Percentiles rank a stretch among this genome's conserved stretches.
phyloP scores from a whole-genome alignment of 129 eudicot genomes.

The Apium graveolens region DNA sequence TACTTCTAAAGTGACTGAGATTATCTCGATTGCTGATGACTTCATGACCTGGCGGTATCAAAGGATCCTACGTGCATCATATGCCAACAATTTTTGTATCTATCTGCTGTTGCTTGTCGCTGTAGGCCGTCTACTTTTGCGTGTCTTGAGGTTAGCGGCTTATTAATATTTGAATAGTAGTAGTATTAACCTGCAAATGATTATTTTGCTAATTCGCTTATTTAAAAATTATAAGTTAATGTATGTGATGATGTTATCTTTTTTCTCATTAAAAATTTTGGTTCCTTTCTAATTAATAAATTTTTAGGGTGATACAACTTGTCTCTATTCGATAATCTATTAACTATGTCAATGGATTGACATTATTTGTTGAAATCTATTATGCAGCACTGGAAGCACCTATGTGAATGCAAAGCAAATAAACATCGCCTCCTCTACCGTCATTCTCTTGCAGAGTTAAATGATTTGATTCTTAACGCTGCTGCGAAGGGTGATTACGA shows the following conservation, averaged over 20 bases:
- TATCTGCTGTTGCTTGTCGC: constrained; percentile 83
- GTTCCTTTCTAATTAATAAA: background rate
- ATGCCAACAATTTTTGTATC: constrained; percentile 83
- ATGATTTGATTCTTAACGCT: constrained; percentile 36
- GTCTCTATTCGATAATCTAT: background rate
- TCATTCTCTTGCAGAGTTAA: constrained; percentile 73
- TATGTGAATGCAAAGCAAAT: constrained; percentile 88
- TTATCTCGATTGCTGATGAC: constrained; percentile 12
- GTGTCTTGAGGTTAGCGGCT: constrained; percentile 79
- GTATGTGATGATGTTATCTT: background rate
- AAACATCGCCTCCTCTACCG: constrained; percentile 69
- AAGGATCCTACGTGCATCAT: constrained; percentile 92
- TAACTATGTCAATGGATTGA: background rate
- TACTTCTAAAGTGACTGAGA: background rate
- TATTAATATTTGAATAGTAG: constrained; percentile 10
- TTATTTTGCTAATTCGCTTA: background rate
- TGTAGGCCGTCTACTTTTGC: constrained; percentile 83
- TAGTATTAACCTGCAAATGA: background rate
- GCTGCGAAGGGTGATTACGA: constrained; percentile 29
- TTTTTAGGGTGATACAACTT: background rate
- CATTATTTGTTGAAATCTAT: background rate
- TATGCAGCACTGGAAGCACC: constrained; percentile 90
- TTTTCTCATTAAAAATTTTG: background rate
- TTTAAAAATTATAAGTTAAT: too few species aligned
- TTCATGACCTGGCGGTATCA: constrained; percentile 13